phyloP scores from a whole-genome alignment of 2,329 filamentous ascomycete species.

The Calonectria henricotiae region DNA sequence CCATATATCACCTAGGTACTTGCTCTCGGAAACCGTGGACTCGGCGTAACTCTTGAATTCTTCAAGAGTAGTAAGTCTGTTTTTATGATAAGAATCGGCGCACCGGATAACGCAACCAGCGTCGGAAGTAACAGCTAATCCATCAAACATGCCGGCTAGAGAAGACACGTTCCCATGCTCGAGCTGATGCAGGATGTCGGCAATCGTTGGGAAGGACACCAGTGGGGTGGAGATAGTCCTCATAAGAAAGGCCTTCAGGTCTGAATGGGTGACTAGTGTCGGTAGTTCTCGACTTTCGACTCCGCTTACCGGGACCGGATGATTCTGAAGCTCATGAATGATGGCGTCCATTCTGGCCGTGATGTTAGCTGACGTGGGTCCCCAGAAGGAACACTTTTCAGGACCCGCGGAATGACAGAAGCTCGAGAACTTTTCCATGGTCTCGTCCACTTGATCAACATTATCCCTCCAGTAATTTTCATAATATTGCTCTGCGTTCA shows the following conservation, averaged over 20 bases:
- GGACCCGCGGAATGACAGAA: constrained; percentile 51
- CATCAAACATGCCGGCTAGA: constrained; percentile 46
- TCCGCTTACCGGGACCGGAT: constrained; percentile 50
- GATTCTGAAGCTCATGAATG: constrained; percentile 49
- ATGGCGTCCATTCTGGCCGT: constrained; percentile 49
- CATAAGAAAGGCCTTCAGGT: constrained; percentile 53
- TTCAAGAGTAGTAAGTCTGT: constrained; percentile 48
- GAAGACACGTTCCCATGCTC: constrained; percentile 52
- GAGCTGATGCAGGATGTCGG: constrained; percentile 50
- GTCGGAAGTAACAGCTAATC: constrained; percentile 41
- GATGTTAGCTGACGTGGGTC: constrained; percentile 51
- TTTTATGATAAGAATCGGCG: constrained; percentile 53
- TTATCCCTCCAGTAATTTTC: constrained; percentile 48
- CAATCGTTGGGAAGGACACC: constrained; percentile 50
- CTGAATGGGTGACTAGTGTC: constrained; percentile 52
- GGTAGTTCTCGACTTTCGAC: constrained; percentile 39
- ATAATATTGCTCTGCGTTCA: constrained; percentile 49
- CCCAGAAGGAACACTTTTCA: constrained; percentile 53
- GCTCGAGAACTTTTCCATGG: constrained; percentile 43
- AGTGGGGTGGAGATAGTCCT: constrained; percentile 47
- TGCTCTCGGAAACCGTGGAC: constrained; percentile 51
- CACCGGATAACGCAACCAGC: constrained; percentile 49
- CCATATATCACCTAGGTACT: constrained; percentile 54
- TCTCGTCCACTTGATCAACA: constrained; percentile 47
- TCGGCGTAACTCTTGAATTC: constrained; percentile 50